Evolutionary conservation across 352 stramenopile genomes (phyloP).

Genomic region (Pythium brassicae): DNA sequence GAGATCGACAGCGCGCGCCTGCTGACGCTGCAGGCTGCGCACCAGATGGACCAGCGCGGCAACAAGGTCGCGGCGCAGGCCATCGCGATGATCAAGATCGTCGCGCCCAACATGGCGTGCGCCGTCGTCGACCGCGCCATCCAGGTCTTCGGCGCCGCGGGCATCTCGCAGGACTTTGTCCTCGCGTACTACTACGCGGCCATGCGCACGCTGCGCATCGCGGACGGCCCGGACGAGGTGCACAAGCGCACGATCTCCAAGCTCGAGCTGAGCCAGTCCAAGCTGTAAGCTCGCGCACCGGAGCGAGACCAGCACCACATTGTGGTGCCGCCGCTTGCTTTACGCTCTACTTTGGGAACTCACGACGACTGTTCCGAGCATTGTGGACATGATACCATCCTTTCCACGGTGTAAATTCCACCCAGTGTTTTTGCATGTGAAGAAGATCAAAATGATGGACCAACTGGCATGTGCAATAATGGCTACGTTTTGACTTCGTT

Average conservation of each 20-base stretch:
- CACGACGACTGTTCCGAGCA: too few relatives aligned
- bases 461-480: too few relatives aligned
- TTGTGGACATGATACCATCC: too few relatives aligned
- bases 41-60: constrained; percentile 84
- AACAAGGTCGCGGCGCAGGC: constrained; percentile 88
- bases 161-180: constrained; percentile 92
- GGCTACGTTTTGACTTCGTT: too few relatives aligned
- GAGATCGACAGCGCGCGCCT: constrained; percentile 82
- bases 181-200: constrained; percentile 89
- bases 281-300: constrained; percentile 26
- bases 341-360: too few relatives aligned
- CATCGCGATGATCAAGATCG: constrained; percentile 97
- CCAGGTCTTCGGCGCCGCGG: constrained; percentile 71
- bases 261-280: constrained; percentile 81
- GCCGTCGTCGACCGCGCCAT: constrained; percentile 91
- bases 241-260: constrained; percentile 94
- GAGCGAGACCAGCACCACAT: too few relatives aligned
- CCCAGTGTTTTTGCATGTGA: too few relatives aligned
- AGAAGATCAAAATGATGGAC: too few relatives aligned
- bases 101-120: constrained; percentile 89
- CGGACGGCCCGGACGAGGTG: constrained; percentile 96
- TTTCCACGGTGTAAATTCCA: too few relatives aligned
- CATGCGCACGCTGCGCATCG: constrained; percentile 92
- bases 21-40: constrained; percentile 85
- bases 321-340: too few relatives aligned